Base-by-base conservation (phyloP, 2,329 filamentous ascomycete genomes). In the Phaeomoniella chlamydospora region DNA sequence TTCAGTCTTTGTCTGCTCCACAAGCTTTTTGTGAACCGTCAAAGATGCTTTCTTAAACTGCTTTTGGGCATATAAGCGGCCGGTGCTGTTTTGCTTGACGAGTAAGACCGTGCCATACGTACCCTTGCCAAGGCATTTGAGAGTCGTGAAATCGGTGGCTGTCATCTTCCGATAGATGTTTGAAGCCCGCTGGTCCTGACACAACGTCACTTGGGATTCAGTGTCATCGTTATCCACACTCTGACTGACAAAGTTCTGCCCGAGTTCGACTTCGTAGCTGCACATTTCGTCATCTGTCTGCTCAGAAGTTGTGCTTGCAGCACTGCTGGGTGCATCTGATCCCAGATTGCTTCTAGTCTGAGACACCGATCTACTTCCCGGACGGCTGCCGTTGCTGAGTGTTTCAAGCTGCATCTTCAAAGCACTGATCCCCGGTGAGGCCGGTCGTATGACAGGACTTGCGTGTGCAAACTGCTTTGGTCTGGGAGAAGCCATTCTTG, bases 1-100 rank as follows among this genome's bases (percentile, higher is more conserved):
- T 63, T 98, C 90, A 2, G 88, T 96, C 68, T 92, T 94, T 39
- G 90, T 96, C 64, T 96, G 90, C 61, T 96, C 87, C 35, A 98
- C 76, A 18, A 96, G 72, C 56, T 87, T 86, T 68, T 94, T 94
- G 61, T 94, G 87, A 29, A 98, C 84, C 1, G 87, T 85, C 36
- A 98, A 66, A 5, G 86, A 93, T 1, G 92, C 90, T 62, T 98
- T 98, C 57, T 88, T 90, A 62, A 98, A 90, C 59, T 96, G 88
- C 65, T 98, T 98, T 64, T 98, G 92, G 1, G 90, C 92, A 52
- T 87, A 98, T 4, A 98, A 72, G 31, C 83, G 78, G 30, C 90
- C 90, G 2, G 87, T 94, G 18, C 74, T 64, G 35, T 75, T 76
- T 61, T 98, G 88, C 61, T 87, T 90, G 41, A 98, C 92, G 17